Conservation (phyloP, 768 basidiomycete species). For the Suillus ampliporus region DNA sequence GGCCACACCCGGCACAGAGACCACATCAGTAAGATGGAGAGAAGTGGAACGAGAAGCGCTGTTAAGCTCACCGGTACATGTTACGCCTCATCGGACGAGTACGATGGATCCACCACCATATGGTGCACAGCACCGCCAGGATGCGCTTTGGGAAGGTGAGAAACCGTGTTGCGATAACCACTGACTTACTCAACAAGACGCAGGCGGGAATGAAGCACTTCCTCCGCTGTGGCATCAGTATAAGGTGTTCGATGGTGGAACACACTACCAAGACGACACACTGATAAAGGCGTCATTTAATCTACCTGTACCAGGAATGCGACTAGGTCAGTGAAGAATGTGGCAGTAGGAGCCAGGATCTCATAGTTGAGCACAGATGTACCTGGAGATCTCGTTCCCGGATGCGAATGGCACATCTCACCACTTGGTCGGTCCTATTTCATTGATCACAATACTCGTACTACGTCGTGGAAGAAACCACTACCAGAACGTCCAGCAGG, state of each 20-base stretch:
- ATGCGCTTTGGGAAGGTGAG: neutral
- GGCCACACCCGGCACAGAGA: neutral
- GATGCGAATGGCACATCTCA: constrained; percentile 8
- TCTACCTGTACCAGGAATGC: constrained; percentile 1
- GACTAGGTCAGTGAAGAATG: neutral
- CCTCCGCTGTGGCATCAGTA: neutral
- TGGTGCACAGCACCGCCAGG: neutral
- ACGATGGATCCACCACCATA: neutral
- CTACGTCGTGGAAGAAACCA: neutral
- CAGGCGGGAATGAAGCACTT: neutral
- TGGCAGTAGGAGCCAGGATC: neutral
- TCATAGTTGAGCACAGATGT: neutral
- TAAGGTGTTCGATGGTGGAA: neutral
- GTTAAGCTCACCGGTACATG: neutral
- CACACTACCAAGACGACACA: neutral
- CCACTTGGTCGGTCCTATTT: constrained; percentile 3
- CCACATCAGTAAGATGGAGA: neutral
- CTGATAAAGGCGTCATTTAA: rapidly evolving
- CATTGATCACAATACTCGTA: neutral
- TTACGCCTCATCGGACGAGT: neutral
- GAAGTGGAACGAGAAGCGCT: neutral
- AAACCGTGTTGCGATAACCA: neutral
- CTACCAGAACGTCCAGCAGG: neutral
- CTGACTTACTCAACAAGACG: neutral
- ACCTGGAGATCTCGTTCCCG: neutral